These are phyloP conservation scores for Bremia lactucae DNA, from an alignment of 352 stramenopile species.

Conservation along the genomic window DNA sequence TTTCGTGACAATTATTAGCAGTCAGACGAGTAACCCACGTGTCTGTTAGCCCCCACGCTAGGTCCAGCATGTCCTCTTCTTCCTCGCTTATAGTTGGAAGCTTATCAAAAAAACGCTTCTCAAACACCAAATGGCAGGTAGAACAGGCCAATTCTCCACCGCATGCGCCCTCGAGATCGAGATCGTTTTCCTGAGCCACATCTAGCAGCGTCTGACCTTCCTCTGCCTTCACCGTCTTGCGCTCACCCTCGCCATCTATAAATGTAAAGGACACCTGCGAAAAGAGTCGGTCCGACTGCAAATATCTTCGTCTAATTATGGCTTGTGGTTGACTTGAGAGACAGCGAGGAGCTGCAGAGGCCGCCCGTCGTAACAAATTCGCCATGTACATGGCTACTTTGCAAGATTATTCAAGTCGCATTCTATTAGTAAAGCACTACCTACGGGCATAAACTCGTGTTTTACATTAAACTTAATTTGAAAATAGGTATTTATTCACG, in stretches of 20 bases:
- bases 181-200: constrained; percentile 88
- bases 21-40: constrained; percentile 61
- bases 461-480: too few relatives aligned
- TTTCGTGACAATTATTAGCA: too few relatives aligned
- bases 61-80: constrained; percentile 93
- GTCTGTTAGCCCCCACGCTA: constrained; percentile 89
- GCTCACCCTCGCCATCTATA: constrained; percentile 65
- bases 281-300: constrained; percentile 6
- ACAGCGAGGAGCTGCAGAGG: constrained; percentile 3
- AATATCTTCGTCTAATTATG: background rate
- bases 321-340: background rate
- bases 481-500: too few relatives aligned
- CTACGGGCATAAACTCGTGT: too few relatives aligned
- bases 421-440: too few relatives aligned
- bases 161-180: constrained; percentile 90
- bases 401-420: too few relatives aligned
- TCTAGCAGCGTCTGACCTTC: constrained; percentile 81
- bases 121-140: constrained; percentile 90
- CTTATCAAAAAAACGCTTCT: constrained; percentile 81
- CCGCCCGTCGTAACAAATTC: constrained; percentile 3
- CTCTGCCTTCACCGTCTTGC: constrained; percentile 53
- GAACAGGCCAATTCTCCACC: constrained; percentile 89
- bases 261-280: constrained; percentile 71
- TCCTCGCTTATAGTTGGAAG: constrained; percentile 86
- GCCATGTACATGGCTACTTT: too few relatives aligned